A percentile compares a stretch with the other conserved stretches of the same genome.
phyloP scores from a whole-genome alignment of 139 green algal species.

The Auxenochlorella protothecoides region DNA sequence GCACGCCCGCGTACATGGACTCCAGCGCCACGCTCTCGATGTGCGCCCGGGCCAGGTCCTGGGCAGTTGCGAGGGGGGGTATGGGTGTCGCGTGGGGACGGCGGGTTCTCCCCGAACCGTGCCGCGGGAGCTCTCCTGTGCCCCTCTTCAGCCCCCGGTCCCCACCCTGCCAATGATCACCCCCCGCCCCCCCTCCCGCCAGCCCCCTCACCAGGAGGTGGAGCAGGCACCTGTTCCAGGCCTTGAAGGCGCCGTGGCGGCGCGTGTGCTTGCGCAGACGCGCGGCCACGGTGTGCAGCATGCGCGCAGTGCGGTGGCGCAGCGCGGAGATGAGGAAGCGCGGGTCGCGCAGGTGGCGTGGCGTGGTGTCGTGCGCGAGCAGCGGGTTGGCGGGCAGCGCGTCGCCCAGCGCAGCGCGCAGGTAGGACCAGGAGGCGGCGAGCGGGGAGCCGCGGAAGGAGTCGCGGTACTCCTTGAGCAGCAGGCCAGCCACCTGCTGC shows the following conservation, averaged over 20 bases:
- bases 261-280: conserved; percentile 61
- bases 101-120: no score
- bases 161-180: no score
- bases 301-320: conserved; percentile 46
- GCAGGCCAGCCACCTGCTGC: conserved; percentile 65
- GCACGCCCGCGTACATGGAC: conserved; percentile 39
- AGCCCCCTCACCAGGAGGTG: conserved; percentile 44
- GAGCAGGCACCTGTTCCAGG: conserved; percentile 73
- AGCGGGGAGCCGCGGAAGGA: conserved; percentile 57
- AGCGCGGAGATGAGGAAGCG: conserved; percentile 55
- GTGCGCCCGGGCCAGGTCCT: conserved; percentile 25
- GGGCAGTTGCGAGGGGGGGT: neutral
- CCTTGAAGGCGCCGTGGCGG: conserved; percentile 46
- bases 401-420: conserved; percentile 29
- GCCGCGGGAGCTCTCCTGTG: no score
- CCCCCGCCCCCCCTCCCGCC: neutral
- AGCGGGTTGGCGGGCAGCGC: conserved; percentile 67
- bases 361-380: conserved; percentile 60
- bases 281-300: conserved; percentile 64
- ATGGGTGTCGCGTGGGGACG: no score
- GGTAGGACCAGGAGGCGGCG: conserved; percentile 41
- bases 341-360: conserved; percentile 57
- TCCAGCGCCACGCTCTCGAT: conserved; percentile 40
- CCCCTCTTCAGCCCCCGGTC: no score
- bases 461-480: conserved; percentile 72